phyloP scores from a whole-genome alignment of 2,329 filamentous ascomycete species.

The Blastomyces percursus region DNA sequence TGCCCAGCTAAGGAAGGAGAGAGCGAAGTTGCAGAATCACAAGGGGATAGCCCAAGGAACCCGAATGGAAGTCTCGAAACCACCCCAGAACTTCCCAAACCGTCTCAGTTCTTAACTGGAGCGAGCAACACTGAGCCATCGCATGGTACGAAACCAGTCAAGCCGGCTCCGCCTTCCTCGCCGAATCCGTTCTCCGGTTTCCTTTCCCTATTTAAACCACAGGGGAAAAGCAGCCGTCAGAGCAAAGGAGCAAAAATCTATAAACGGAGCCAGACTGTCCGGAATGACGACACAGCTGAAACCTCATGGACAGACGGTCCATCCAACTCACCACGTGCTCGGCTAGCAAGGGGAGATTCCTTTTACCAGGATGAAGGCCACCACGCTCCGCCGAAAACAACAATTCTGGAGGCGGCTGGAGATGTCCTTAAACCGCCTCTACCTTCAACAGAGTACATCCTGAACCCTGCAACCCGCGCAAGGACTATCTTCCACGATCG shows the following conservation, averaged over 20 bases:
- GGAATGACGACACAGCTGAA: conserved; percentile 14
- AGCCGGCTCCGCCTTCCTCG: conserved; percentile 18
- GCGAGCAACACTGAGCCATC: conserved; percentile 20
- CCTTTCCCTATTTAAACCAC: conserved; percentile 61
- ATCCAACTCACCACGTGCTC: conserved; percentile 11
- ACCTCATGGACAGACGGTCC: not conserved
- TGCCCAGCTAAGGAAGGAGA: not conserved
- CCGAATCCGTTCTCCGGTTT: conserved; percentile 50
- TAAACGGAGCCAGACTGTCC: conserved; percentile 64
- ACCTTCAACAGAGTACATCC: conserved; percentile 67
- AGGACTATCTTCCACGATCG: conserved; percentile 95
- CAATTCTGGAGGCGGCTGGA: conserved; percentile 87
- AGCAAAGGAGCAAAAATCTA: conserved; percentile 52
- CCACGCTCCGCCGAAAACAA: conserved; percentile 73
- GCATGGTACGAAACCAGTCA: conserved; percentile 20
- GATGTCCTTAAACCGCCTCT: conserved; percentile 86
- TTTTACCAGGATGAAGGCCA: conserved; percentile 40
- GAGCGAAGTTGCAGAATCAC: not conserved
- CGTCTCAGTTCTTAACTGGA: conserved; percentile 10
- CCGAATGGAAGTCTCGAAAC: conserved; percentile 11
- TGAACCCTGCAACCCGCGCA: conserved; percentile 69
- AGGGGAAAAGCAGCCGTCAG: conserved; percentile 41
- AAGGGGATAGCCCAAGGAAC: too few species aligned
- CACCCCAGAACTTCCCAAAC: conserved; percentile 9
- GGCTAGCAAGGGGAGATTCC: conserved; percentile 41